Evolutionary conservation across 176 grass and related monocot genomes (phyloP).

Genomic region (Carex myosuroides): DNA sequence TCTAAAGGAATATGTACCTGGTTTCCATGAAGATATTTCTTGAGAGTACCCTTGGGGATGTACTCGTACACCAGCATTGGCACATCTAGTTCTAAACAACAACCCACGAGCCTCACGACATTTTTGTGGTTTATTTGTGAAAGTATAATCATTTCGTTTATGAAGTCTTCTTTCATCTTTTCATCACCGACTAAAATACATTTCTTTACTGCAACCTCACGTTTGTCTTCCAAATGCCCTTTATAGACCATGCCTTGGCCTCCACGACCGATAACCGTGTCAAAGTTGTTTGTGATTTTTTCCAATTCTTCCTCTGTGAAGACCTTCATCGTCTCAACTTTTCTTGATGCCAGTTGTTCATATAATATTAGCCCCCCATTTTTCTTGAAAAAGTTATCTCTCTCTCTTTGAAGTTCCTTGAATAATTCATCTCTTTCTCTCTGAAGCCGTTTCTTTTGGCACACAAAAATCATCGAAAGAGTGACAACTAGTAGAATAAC

Average conservation of each 20-base stretch:
- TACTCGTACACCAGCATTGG: constrained; percentile 53
- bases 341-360: constrained; percentile 21
- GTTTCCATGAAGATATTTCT: constrained; percentile 35
- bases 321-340: constrained; percentile 13
- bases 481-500: constrained; percentile 9
- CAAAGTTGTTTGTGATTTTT: constrained; percentile 34
- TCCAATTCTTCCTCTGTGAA: constrained; percentile 32
- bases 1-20: not conserved
- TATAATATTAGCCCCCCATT: constrained; percentile 47
- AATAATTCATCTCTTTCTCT: not conserved
- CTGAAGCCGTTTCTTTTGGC: constrained; percentile 34
- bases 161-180: constrained; percentile 32
- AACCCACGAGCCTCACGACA: constrained; percentile 45
- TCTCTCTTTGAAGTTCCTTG: not conserved
- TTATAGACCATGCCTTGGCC: constrained; percentile 49
- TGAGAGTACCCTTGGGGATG: constrained; percentile 41
- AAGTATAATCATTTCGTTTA: constrained; percentile 48
- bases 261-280: constrained; percentile 17
- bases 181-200: constrained; percentile 26
- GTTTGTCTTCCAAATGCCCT: constrained; percentile 27
- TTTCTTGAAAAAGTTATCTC: constrained; percentile 42
- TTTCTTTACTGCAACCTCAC: constrained; percentile 43
- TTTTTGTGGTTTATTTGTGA: constrained; percentile 63
- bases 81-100: constrained; percentile 46
- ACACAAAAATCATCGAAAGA: constrained; percentile 19